phyloP scores from a whole-genome alignment of 2,329 filamentous ascomycete species.

The Bipolaris zeicola region DNA sequence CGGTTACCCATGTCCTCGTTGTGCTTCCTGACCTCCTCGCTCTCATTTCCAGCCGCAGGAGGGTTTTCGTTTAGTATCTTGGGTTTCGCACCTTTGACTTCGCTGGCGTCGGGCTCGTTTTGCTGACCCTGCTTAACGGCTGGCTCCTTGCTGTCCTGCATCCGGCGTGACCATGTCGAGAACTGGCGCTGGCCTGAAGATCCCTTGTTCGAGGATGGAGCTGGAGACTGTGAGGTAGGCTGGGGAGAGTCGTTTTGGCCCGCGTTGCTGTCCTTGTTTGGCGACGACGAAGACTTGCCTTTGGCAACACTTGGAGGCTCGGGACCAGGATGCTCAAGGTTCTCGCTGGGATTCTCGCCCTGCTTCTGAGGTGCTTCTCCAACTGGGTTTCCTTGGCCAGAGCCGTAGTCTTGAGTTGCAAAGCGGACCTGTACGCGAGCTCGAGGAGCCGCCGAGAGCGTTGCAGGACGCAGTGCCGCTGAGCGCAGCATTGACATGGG shows the following conservation, averaged over 20 bases:
- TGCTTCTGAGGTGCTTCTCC: conserved; percentile 53
- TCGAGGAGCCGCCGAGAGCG: conserved; percentile 33
- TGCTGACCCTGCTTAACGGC: conserved; percentile 15
- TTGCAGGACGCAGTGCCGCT: conserved; percentile 27
- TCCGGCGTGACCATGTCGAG: conserved; percentile 16
- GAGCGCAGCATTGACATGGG: conserved; percentile 37
- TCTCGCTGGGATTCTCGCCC: conserved; percentile 47
- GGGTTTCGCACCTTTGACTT: conserved; percentile 48
- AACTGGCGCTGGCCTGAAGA: conserved; percentile 19
- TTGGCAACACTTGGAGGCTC: conserved; percentile 51
- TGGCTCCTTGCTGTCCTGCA: conserved; percentile 25
- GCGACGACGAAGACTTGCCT: conserved; percentile 38
- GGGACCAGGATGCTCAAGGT: conserved; percentile 54
- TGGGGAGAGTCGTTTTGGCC: conserved; percentile 15
- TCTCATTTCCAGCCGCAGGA: conserved; percentile 40
- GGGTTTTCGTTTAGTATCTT: conserved; percentile 50
- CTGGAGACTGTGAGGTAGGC: conserved; percentile 11
- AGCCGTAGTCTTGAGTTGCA: conserved; percentile 51
- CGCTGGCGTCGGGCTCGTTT: conserved; percentile 17
- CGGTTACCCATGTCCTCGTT: conserved; percentile 53
- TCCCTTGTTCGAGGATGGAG: conserved; percentile 13
- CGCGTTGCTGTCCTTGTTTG: conserved; percentile 30
- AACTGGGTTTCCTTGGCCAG: conserved; percentile 49
- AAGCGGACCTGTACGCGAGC: conserved; percentile 41
- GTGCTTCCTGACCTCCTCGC: conserved; percentile 51